These are phyloP conservation scores for Isatis tinctoria DNA, from an alignment of 345 rosid species.

Conservation along the genomic window DNA sequence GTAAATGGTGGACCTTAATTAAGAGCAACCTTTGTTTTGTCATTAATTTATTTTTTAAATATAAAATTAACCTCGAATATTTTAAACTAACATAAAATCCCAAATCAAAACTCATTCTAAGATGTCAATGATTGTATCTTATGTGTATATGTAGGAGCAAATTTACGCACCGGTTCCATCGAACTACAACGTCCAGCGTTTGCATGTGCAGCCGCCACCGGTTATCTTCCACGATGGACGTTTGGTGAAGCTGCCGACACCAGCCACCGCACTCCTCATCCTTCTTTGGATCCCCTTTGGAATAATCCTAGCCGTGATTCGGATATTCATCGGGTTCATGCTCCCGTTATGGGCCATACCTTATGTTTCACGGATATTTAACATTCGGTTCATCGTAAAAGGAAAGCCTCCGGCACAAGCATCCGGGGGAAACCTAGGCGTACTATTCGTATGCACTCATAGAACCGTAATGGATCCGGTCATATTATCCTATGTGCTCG, in stretches of 20 bases:
- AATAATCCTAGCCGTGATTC: slow-evolving; percentile 49
- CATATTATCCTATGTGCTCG: slow-evolving; percentile 59
- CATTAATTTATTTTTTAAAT: too few species aligned
- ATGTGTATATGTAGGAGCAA: slow-evolving; percentile 46
- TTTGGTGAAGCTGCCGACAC: slow-evolving; percentile 74
- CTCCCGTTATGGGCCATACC: slow-evolving; percentile 69
- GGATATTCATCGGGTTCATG: slow-evolving; percentile 45
- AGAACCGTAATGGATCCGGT: slow-evolving; percentile 95
- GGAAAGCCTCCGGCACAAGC: slow-evolving; percentile 70
- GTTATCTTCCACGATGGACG: slow-evolving; percentile 96
- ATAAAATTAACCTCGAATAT: neutral
- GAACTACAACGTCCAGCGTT: slow-evolving; percentile 14
- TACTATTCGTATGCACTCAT: slow-evolving; percentile 87
- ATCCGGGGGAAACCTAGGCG: slow-evolving; percentile 41
- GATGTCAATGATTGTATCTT: neutral
- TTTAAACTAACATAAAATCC: neutral
- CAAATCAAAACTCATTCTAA: neutral
- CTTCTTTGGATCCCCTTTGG: slow-evolving; percentile 86
- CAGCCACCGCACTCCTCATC: slow-evolving; percentile 61
- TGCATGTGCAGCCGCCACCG: slow-evolving; percentile 53
- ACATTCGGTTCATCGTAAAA: slow-evolving; percentile 56
- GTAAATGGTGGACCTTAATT: neutral
- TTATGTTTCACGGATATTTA: slow-evolving; percentile 47
- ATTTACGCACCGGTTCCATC: slow-evolving; percentile 42
- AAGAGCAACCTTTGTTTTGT: neutral